Evolutionary conservation across 164 flowering plant species (phyloP).

Genomic region (Chimonanthus salicifolius): DNA sequence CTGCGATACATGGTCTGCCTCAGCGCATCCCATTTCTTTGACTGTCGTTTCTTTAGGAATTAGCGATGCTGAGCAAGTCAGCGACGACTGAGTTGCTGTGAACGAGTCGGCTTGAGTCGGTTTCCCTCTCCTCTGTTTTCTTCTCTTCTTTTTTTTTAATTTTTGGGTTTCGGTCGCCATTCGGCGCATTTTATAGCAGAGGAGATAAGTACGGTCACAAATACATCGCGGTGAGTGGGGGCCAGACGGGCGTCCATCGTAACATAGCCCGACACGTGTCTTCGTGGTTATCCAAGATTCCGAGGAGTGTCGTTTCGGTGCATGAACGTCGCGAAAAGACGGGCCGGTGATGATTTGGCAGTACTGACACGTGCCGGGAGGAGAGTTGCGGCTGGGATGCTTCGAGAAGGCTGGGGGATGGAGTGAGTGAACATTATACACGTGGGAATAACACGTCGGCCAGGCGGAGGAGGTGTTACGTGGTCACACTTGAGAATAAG

Average conservation of each 20-base stretch:
- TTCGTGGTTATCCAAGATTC: conserved; percentile 9
- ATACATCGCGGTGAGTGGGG: conserved; percentile 5
- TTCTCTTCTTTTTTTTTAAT: not conserved
- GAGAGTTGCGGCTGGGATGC: not conserved
- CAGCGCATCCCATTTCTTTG: conserved; percentile 17
- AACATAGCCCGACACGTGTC: conserved; percentile 22
- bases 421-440: conserved; percentile 7
- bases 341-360: conserved; percentile 7
- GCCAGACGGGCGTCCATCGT: conserved; percentile 13
- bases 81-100: too few relatives aligned
- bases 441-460: conserved; percentile 21
- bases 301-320: conserved; percentile 6
- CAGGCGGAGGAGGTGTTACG: not conserved
- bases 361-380: conserved; percentile 16
- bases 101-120: not conserved
- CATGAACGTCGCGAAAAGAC: conserved; percentile 23
- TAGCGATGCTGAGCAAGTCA: not conserved
- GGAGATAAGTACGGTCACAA: conserved; percentile 1
- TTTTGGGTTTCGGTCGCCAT: too few relatives aligned
- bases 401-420: conserved; percentile 12
- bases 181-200: not conserved
- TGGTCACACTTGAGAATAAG: conserved; percentile 18
- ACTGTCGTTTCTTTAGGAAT: not conserved
- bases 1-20: conserved; percentile 19
- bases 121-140: not conserved